These are phyloP conservation scores for Clavispora phyllophila DNA, from an alignment of 805 yeast genomes.

Conservation along the genomic window DNA sequence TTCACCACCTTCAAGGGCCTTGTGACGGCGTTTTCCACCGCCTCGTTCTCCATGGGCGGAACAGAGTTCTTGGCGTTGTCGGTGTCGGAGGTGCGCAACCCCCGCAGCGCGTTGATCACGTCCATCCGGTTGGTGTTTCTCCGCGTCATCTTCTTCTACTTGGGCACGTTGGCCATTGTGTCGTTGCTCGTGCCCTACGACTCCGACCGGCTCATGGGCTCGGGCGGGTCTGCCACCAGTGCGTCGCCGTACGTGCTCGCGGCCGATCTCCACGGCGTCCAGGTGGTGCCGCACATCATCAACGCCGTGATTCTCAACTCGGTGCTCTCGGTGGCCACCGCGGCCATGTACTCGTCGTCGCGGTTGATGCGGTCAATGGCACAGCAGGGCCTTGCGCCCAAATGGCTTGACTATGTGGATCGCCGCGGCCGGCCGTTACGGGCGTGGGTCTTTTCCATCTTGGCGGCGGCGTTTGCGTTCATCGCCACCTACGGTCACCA, in stretches of 20 bases:
- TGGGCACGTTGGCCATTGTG: slow-evolving; percentile 36
- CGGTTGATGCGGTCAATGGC: slow-evolving; percentile 24
- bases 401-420: slow-evolving; percentile 26
- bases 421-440: slow-evolving; percentile 24
- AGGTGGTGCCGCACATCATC: slow-evolving; percentile 28
- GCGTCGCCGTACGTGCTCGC: slow-evolving; percentile 29
- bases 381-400: slow-evolving; percentile 24
- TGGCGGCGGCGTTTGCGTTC: slow-evolving; percentile 20
- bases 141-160: slow-evolving; percentile 33
- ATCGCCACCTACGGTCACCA: slow-evolving; percentile 31
- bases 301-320: slow-evolving; percentile 30
- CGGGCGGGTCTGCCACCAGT: slow-evolving; percentile 22
- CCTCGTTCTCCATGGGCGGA: slow-evolving; percentile 39
- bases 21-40: slow-evolving; percentile 35
- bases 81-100: slow-evolving; percentile 36
- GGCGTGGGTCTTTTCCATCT: slow-evolving; percentile 20
- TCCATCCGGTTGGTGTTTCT: slow-evolving; percentile 39
- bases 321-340: slow-evolving; percentile 27
- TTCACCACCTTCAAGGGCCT: slow-evolving; percentile 37
- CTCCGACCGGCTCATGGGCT: slow-evolving; percentile 32
- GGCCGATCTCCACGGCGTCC: slow-evolving; percentile 22
- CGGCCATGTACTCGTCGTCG: slow-evolving; percentile 28
- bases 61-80: slow-evolving; percentile 37
- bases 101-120: slow-evolving; percentile 34
- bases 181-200: slow-evolving; percentile 37